Evolutionary conservation across 257 asterid genomes (phyloP).

Genomic region (Rauvolfia tetraphylla): DNA sequence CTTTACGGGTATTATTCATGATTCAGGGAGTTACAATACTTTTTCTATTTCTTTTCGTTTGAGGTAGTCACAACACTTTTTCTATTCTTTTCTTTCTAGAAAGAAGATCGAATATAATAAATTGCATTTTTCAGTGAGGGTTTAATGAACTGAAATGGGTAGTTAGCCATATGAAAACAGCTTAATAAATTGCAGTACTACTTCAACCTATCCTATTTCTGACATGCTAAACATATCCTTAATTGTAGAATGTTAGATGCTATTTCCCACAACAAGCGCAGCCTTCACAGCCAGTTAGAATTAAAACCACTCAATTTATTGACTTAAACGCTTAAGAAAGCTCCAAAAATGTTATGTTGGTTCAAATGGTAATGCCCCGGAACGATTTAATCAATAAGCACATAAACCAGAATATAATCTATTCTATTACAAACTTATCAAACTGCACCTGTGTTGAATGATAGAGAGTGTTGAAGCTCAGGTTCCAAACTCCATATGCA

Average conservation of each 20-base stretch:
- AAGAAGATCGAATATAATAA: not conserved
- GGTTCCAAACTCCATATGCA: conserved; percentile 94
- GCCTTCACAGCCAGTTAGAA: not conserved
- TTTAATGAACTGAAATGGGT: not conserved
- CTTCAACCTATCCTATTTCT: not conserved
- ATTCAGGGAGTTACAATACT: not conserved
- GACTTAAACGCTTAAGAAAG: not conserved
- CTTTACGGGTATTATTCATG: not conserved
- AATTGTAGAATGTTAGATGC: not conserved
- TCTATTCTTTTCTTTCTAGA: not conserved
- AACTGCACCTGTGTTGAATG: conserved; percentile 83
- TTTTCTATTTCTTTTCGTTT: not conserved
- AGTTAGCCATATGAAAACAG: not conserved
- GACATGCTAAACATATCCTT: not conserved
- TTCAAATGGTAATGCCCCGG: not conserved
- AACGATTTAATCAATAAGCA: not conserved
- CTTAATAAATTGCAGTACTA: not conserved
- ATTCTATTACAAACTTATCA: too few relatives aligned
- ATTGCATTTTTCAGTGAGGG: not conserved
- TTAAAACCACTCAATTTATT: not conserved
- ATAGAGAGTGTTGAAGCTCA: conserved; percentile 78
- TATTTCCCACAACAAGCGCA: not conserved
- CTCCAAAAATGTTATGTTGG: not conserved
- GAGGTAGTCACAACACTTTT: not conserved
- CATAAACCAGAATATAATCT: not conserved